Conservation (phyloP, 2,329 filamentous ascomycete genomes). For the Purpureocillium takamizusanense region DNA sequence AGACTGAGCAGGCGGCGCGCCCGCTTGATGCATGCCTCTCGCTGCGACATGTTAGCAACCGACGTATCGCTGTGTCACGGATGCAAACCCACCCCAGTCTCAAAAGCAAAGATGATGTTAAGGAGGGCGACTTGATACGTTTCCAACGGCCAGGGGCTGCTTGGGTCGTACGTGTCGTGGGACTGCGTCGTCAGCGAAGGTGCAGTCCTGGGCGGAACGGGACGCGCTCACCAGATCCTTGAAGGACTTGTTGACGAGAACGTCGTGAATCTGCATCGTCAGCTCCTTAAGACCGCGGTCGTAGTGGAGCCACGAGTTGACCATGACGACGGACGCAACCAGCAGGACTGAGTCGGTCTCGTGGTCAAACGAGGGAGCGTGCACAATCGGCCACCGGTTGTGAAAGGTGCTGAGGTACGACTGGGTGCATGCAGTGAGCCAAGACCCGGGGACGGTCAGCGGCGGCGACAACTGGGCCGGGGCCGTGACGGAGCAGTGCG, state of each 20-base stretch:
- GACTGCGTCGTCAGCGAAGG: not conserved
- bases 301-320: slow-evolving; percentile 27
- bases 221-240: slow-evolving; percentile 16
- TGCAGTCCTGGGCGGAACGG: not conserved
- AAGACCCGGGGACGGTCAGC: slow-evolving; percentile 9
- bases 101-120: slow-evolving; percentile 29
- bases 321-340: slow-evolving; percentile 23
- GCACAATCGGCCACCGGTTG: slow-evolving; percentile 30
- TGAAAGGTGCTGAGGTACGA: slow-evolving; percentile 32
- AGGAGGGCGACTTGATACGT: slow-evolving; percentile 25
- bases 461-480: not conserved
- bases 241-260: slow-evolving; percentile 20
- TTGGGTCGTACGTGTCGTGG: slow-evolving; percentile 7
- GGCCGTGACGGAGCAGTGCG: not conserved
- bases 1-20: slow-evolving; percentile 24
- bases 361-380: slow-evolving; percentile 23
- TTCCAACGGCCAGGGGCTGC: slow-evolving; percentile 17
- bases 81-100: slow-evolving; percentile 19
- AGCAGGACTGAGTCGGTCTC: slow-evolving; percentile 17
- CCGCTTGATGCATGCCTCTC: slow-evolving; percentile 18
- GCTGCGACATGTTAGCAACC: slow-evolving; percentile 13
- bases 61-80: rapidly evolving
- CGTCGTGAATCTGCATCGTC: slow-evolving; percentile 20
- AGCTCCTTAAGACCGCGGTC: slow-evolving; percentile 15
- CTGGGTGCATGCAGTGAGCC: slow-evolving; percentile 12